These are phyloP conservation scores for Pterulicium gracile DNA, from an alignment of 1,284 basidiomycete genomes.

Conservation along the genomic window DNA sequence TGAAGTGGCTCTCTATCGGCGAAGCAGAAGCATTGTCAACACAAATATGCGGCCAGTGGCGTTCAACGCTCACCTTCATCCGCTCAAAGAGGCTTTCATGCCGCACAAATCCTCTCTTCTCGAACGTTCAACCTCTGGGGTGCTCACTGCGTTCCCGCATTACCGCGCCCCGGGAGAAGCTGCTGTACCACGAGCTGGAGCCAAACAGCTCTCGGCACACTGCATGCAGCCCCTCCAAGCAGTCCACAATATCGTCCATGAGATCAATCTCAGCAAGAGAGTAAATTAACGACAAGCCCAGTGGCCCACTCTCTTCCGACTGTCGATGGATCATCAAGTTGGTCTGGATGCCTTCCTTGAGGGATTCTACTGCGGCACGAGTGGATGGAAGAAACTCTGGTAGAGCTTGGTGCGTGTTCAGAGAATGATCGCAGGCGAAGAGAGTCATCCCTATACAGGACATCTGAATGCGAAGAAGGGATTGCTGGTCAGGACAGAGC, in stretches of 20 bases:
- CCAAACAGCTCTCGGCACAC: conserved; percentile 2
- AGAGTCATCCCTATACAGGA: conserved; percentile 1
- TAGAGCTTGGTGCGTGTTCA: neutral
- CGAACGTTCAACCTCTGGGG: neutral
- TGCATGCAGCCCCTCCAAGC: neutral
- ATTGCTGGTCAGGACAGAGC: conserved; percentile 8
- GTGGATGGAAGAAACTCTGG: conserved; percentile 3
- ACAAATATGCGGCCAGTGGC: too few species aligned
- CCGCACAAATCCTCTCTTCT: too few species aligned
- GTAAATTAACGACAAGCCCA: neutral
- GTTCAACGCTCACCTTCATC: too few species aligned
- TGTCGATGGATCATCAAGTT: neutral
- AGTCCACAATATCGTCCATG: neutral
- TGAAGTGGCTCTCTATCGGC: too few species aligned
- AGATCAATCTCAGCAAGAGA: conserved; percentile 1
- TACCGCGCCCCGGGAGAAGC: too few species aligned
- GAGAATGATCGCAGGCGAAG: conserved; percentile 3
- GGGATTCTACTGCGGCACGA: neutral
- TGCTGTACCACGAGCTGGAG: neutral
- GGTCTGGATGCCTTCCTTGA: neutral
- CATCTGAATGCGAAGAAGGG: neutral
- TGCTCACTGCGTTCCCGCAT: neutral
- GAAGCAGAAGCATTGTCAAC: too few species aligned
- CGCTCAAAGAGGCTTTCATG: too few species aligned
- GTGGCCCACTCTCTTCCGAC: neutral